phyloP scores from a whole-genome alignment of 2,329 filamentous ascomycete genomes.

The Verticillium zaregamsianum region DNA sequence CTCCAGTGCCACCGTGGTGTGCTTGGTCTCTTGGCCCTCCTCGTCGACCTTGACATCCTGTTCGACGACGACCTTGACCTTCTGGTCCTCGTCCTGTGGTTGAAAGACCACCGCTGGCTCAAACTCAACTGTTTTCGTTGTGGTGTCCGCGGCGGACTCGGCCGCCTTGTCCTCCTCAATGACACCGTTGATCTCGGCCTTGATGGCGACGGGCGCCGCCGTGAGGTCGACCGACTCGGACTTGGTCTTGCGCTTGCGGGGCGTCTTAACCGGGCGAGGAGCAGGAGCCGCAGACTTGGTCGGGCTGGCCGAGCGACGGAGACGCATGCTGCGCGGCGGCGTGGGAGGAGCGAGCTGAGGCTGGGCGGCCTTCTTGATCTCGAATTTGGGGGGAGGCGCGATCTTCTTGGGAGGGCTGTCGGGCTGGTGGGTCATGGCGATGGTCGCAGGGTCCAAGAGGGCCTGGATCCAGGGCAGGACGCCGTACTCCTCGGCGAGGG shows the following conservation, averaged over 20 bases:
- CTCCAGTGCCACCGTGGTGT: constrained; percentile 71
- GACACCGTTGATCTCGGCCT: constrained; percentile 22
- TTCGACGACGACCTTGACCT: constrained; percentile 67
- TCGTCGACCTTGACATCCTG: constrained; percentile 53
- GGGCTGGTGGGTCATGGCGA: constrained; percentile 52
- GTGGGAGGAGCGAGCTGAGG: constrained; percentile 45
- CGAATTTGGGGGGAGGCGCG: constrained; percentile 75
- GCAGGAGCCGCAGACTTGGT: constrained; percentile 37
- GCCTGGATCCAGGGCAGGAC: constrained; percentile 86
- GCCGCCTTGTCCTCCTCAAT: constrained; percentile 21
- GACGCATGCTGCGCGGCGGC: constrained; percentile 43
- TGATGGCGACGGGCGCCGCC: constrained; percentile 13
- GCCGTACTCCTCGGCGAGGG: constrained; percentile 80
- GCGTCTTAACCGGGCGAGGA: constrained; percentile 29
- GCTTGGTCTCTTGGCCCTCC: constrained; percentile 61
- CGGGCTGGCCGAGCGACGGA: constrained; percentile 55
- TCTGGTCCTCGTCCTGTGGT: constrained; percentile 50
- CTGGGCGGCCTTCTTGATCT: constrained; percentile 40
- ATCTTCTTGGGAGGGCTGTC: constrained; percentile 73
- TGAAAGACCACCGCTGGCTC: constrained; percentile 45
- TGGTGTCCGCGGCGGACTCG: constrained; percentile 25
- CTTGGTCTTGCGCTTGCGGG: constrained; percentile 50
- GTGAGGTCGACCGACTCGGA: constrained; percentile 34
- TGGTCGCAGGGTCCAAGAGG: constrained; percentile 84
- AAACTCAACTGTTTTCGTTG: constrained; percentile 41